Evolutionary conservation across 164 flowering plant genomes (phyloP).

Genomic region (Piper longum): DNA sequence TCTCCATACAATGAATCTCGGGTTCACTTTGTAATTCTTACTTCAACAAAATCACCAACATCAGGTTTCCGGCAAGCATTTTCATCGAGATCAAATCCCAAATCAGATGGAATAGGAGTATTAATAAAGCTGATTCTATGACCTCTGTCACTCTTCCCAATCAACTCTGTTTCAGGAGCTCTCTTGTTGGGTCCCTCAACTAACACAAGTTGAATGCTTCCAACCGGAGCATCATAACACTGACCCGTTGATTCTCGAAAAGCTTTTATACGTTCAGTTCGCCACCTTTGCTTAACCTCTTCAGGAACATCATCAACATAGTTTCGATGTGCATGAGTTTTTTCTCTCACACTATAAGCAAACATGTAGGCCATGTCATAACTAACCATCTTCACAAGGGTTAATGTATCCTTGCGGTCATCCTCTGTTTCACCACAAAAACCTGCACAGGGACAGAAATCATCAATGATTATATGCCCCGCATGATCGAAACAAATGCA

Average conservation of each 20-base stretch:
- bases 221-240: conserved; percentile 60
- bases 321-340: conserved; percentile 91
- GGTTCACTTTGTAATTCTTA: conserved; percentile 53
- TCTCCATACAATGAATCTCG: conserved; percentile 80
- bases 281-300: conserved; percentile 71
- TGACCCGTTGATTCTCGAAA: conserved; percentile 86
- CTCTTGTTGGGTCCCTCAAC: conserved; percentile 89
- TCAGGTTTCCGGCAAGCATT: conserved; percentile 26
- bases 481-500: conserved; percentile 95
- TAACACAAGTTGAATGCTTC: conserved; percentile 65
- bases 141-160: conserved; percentile 82
- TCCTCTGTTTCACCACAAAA: conserved; percentile 98
- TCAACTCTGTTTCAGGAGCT: conserved; percentile 88
- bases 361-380: conserved; percentile 99
- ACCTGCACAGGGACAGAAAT: conserved; percentile 37
- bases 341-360: conserved; percentile 99
- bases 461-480: conserved; percentile 25
- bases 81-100: conserved; percentile 8
- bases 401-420: conserved; percentile 69
- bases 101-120: conserved; percentile 30
- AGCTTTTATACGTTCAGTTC: conserved; percentile 70
- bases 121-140: conserved; percentile 55
- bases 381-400: conserved; percentile 62
- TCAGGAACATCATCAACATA: conserved; percentile 81
- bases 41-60: conserved; percentile 87